phyloP scores from a whole-genome alignment of 805 yeast species.

The Candida hungchunana region DNA sequence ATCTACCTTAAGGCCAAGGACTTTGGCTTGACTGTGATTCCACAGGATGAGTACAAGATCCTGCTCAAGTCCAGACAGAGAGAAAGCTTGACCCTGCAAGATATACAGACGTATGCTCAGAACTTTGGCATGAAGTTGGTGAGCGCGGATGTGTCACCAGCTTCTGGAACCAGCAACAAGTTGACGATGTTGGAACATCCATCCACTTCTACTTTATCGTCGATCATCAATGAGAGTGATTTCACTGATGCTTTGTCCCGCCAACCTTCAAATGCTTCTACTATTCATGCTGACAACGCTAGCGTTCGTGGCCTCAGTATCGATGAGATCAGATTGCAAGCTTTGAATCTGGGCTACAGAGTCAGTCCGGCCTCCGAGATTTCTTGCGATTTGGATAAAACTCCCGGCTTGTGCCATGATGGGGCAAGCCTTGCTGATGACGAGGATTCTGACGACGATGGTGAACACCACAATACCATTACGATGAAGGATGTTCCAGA shows the following conservation, averaged over 20 bases:
- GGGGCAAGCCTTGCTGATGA: constrained; percentile 10
- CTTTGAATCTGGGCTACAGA: constrained; percentile 16
- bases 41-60: constrained; percentile 39
- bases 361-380: constrained; percentile 11
- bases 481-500: constrained; percentile 4
- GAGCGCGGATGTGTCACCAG: constrained; percentile 1
- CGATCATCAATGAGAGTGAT: constrained; percentile 26
- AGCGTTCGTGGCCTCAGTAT: constrained; percentile 7
- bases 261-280: constrained; percentile 24
- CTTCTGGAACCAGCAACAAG: constrained; percentile 1
- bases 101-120: constrained; percentile 31
- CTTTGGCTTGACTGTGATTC: constrained; percentile 40
- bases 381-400: background rate
- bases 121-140: constrained; percentile 33
- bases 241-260: constrained; percentile 29
- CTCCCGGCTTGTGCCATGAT: constrained; percentile 6
- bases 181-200: constrained; percentile 15
- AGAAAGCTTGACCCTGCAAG: constrained; percentile 28
- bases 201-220: constrained; percentile 24
- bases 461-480: constrained; percentile 15
- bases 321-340: constrained; percentile 20
- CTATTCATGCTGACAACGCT: constrained; percentile 16
- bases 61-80: constrained; percentile 29
- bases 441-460: constrained; percentile 17
- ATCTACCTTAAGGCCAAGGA: constrained; percentile 34